Evolutionary conservation across 495 filamentous ascomycete genomes (phyloP).

Genomic region (Daldinia loculata): DNA sequence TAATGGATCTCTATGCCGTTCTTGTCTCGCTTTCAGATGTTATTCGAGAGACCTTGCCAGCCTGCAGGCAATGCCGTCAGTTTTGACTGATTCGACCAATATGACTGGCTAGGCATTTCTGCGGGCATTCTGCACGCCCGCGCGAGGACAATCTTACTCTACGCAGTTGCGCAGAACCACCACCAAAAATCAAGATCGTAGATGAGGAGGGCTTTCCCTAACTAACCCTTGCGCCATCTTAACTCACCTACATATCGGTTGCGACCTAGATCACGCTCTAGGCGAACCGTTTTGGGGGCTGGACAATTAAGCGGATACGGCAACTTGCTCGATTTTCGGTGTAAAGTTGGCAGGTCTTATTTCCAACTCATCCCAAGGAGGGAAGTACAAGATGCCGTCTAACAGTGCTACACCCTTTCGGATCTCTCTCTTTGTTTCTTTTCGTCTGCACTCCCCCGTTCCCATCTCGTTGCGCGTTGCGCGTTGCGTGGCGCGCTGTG

Average conservation of each 20-base stretch:
- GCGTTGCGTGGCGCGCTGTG: conserved; percentile 31
- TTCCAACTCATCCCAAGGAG: conserved; percentile 36
- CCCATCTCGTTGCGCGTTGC: conserved; percentile 26
- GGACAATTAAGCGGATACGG: conserved; percentile 21
- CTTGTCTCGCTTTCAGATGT: conserved; percentile 20
- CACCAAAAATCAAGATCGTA: conserved; percentile 37
- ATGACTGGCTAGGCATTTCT: conserved; percentile 28
- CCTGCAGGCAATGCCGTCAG: conserved; percentile 16
- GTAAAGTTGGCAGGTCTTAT: conserved; percentile 32
- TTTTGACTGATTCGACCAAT: conserved; percentile 20
- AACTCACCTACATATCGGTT: conserved; percentile 22
- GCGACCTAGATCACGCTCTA: conserved; percentile 21
- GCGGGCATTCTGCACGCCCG: conserved; percentile 31
- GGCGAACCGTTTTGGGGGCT: conserved; percentile 32
- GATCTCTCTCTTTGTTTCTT: conserved; percentile 26
- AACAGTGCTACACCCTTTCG: conserved; percentile 33
- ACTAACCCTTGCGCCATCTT: conserved; percentile 31
- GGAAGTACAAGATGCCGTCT: conserved; percentile 45
- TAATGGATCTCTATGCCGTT: conserved; percentile 5
- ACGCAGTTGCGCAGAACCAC: conserved; percentile 36
- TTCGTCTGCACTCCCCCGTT: conserved; percentile 16
- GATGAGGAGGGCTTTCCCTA: conserved; percentile 13
- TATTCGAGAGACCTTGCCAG: conserved; percentile 15
- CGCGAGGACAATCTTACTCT: conserved; percentile 19
- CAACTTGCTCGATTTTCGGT: conserved; percentile 44